These are phyloP conservation scores for Fusarium dimerum DNA, from an alignment of 2,329 filamentous ascomycete species.

Conservation along the genomic window DNA sequence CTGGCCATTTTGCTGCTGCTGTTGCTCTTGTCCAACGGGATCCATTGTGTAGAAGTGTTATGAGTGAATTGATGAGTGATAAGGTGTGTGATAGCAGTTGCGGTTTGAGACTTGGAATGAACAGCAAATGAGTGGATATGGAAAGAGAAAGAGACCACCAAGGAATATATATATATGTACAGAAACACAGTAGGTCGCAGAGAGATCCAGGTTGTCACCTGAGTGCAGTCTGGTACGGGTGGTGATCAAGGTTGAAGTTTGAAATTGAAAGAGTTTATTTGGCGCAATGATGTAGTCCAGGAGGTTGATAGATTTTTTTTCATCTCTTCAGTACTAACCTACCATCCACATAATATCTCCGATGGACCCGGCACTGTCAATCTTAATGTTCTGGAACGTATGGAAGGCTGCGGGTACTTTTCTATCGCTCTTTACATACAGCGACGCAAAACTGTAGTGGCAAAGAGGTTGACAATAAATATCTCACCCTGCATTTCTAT, in stretches of 20 bases:
- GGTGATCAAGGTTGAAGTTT: not conserved
- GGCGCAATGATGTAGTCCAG: not conserved
- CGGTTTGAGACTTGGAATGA: not conserved
- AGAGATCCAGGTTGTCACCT: too few relatives aligned
- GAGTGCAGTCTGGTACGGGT: too few relatives aligned
- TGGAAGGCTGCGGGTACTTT: constrained; percentile 7
- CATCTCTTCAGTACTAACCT: constrained; percentile 2
- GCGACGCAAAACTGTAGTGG: too few relatives aligned
- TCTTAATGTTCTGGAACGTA: constrained; percentile 17
- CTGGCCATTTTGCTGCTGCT: constrained; percentile 27
- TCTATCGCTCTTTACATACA: not conserved
- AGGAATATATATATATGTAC: not conserved
- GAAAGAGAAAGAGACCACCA: not conserved
- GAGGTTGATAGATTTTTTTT: not conserved
- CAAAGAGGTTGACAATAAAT: not conserved
- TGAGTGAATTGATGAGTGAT: constrained; percentile 8
- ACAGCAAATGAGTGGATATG: not conserved
- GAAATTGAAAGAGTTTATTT: not conserved
- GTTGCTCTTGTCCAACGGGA: constrained; percentile 28
- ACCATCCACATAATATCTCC: constrained; percentile 6
- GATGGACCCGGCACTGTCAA: constrained; percentile 20
- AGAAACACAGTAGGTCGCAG: not conserved
- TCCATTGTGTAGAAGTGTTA: constrained; percentile 18
- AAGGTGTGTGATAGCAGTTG: not conserved
- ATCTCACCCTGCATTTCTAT: not conserved